Percentiles rank a stretch among this genome's conserved stretches.
These are phyloP conservation scores for Aquanectria penicillioides DNA, from an alignment of 2,329 filamentous ascomycete genomes.

Conservation along the genomic window DNA sequence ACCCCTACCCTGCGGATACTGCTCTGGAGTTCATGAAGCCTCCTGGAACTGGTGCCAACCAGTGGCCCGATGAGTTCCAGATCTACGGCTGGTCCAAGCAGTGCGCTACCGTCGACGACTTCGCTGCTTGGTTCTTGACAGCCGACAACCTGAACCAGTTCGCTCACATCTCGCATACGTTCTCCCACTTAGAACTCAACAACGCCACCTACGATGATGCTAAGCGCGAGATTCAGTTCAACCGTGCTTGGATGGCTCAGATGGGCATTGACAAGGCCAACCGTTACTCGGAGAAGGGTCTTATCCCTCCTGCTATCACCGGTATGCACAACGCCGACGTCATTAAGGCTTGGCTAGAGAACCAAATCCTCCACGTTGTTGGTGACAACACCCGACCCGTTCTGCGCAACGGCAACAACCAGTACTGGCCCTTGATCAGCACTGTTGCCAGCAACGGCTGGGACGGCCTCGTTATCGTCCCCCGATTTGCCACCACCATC, in stretches of 20 bases:
- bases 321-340: conserved; percentile 30
- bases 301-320: conserved; percentile 28
- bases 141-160: conserved; percentile 26
- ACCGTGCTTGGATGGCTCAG: conserved; percentile 28
- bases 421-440: conserved; percentile 27
- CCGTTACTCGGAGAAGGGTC: conserved; percentile 25
- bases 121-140: conserved; percentile 28
- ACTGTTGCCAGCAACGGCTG: conserved; percentile 24
- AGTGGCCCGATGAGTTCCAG: conserved; percentile 18
- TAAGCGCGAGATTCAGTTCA: conserved; percentile 28
- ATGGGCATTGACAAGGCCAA: conserved; percentile 26
- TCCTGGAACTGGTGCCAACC: conserved; percentile 12
- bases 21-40: conserved; percentile 26
- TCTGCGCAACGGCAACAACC: conserved; percentile 14
- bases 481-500: conserved; percentile 28
- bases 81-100: conserved; percentile 23
- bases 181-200: conserved; percentile 29
- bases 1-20: conserved; percentile 17
- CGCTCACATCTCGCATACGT: conserved; percentile 28
- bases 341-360: conserved; percentile 27
- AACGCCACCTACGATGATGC: conserved; percentile 30
- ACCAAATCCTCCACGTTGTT: conserved; percentile 22
- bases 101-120: conserved; percentile 25
- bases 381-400: conserved; percentile 27
- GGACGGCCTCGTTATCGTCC: conserved; percentile 21